Evolutionary conservation across 2,329 filamentous ascomycete species (phyloP), one percentile per base, ranked within the genome.

Genomic region (Cladobotryum protrusum): DNA sequence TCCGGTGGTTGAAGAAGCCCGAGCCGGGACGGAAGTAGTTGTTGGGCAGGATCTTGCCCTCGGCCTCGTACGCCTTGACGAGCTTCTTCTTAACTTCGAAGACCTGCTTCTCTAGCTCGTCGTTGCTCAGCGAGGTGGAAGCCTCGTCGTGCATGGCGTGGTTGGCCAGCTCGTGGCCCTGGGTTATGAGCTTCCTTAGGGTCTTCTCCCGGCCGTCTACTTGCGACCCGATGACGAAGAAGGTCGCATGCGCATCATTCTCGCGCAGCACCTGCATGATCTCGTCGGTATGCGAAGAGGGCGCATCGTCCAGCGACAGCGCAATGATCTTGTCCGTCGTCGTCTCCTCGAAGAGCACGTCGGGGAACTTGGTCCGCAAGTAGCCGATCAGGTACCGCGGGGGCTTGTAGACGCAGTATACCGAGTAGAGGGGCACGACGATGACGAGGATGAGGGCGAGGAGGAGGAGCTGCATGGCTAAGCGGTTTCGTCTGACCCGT

Each of bases 141-240:
- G 89, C 82, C 71, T 93, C 88, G 67, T 96, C 90, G 64, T 83
- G 79, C 88, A 93, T 91, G 9, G 87, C 90, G 67, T 96, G 90
- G 68, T 96, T 96, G 19, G 80, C 90, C 3, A 96, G 73, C 71
- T 90, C 86, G 64, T 86, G 80, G 18, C 83, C 83, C 44, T 69
- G 72, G 35, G 72, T 70, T n/a, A 87, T 72, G 1, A 87, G 70
- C 36, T 78, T 72, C 40, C 74, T 67, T 32, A 89, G 72, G 3
- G 76, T 66, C 5, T 72, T 69, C 61, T 84, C 76, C 24, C 73
- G 66, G 2, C 77, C 79, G 0, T 72, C 57, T 9, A 89, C 82
- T 69, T 96, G 89, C 3, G 77, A 78, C 8, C 90, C 90, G 59
- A 96, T 95, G 32, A 95, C 77, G 67, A 96, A 96, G 66, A 95